Evolutionary conservation across 352 stramenopile species (phyloP).

Genomic region (Pythium vanterpoolii): DNA sequence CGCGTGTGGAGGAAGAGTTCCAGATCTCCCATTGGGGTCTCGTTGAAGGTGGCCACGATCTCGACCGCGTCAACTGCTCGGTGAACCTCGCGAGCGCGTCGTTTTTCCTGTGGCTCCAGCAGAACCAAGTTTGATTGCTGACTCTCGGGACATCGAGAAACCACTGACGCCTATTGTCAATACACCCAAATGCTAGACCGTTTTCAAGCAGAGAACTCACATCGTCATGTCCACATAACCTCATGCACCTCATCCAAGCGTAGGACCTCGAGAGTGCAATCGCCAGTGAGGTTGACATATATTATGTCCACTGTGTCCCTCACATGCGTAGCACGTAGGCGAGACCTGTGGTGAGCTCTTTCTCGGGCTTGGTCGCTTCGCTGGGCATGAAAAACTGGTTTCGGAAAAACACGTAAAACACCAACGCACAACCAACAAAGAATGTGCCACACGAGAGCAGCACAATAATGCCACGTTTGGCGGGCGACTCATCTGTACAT

Average conservation of each 20-base stretch:
- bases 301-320: too few relatives aligned
- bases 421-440: conserved; percentile 32
- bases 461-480: conserved; percentile 32
- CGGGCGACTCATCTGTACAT: conserved; percentile 3
- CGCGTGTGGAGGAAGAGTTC: conserved; percentile 85
- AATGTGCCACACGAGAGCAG: conserved; percentile 43
- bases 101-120: conserved; percentile 80
- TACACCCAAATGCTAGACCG: background rate
- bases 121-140: conserved; percentile 35
- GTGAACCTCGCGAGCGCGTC: conserved; percentile 83
- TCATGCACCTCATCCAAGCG: background rate
- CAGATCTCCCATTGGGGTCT: conserved; percentile 87
- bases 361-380: conserved; percentile 44
- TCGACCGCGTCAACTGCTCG: conserved; percentile 84
- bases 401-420: conserved; percentile 42
- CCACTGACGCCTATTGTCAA: background rate
- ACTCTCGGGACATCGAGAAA: too few relatives aligned
- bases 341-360: conserved; percentile 48
- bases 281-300: too few relatives aligned
- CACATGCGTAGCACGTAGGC: conserved; percentile 47
- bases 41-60: conserved; percentile 85
- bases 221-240: background rate
- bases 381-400: conserved; percentile 32
- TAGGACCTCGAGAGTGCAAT: too few relatives aligned
- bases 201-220: background rate